These are phyloP conservation scores for Fusarium denticulatum DNA, from an alignment of 2,329 filamentous ascomycete species.

Conservation along the genomic window DNA sequence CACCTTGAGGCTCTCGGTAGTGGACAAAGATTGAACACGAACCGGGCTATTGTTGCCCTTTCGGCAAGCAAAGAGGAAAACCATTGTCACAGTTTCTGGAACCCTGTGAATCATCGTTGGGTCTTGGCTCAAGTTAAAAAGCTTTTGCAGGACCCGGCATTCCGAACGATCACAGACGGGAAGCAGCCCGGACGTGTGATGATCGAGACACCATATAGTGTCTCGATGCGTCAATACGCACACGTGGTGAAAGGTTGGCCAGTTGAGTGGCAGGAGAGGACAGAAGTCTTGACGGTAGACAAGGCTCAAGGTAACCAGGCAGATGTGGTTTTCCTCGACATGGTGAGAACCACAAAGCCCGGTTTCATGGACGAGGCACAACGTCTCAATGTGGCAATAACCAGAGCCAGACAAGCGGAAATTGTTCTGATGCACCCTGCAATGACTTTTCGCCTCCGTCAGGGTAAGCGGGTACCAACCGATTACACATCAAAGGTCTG, in stretches of 20 bases:
- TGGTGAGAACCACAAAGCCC: slow-evolving; percentile 53
- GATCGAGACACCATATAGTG: slow-evolving; percentile 56
- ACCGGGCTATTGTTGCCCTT: slow-evolving; percentile 51
- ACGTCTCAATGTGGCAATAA: slow-evolving; percentile 58
- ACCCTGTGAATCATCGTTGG: slow-evolving; percentile 52
- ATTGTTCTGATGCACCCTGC: slow-evolving; percentile 56
- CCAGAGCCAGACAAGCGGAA: slow-evolving; percentile 56
- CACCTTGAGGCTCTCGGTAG: slow-evolving; percentile 45
- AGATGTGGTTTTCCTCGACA: slow-evolving; percentile 59
- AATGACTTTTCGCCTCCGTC: slow-evolving; percentile 44
- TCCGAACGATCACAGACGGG: slow-evolving; percentile 44
- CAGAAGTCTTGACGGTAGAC: slow-evolving; percentile 57
- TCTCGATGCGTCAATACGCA: slow-evolving; percentile 50
- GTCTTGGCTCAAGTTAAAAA: slow-evolving; percentile 46
- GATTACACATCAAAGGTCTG: slow-evolving; percentile 45
- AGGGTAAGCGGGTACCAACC: slow-evolving; percentile 24
- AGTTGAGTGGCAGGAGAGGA: slow-evolving; percentile 41
- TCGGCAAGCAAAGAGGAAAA: slow-evolving; percentile 41
- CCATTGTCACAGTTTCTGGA: slow-evolving; percentile 52
- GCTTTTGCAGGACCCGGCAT: slow-evolving; percentile 47
- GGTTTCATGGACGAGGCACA: slow-evolving; percentile 57
- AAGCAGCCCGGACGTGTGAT: slow-evolving; percentile 51
- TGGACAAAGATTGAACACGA: slow-evolving; percentile 41
- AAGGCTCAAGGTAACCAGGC: slow-evolving; percentile 59
- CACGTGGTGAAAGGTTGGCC: slow-evolving; percentile 44